Conservation (phyloP, 495 filamentous ascomycete genomes). For the Pyrenopolyporus hunteri region DNA sequence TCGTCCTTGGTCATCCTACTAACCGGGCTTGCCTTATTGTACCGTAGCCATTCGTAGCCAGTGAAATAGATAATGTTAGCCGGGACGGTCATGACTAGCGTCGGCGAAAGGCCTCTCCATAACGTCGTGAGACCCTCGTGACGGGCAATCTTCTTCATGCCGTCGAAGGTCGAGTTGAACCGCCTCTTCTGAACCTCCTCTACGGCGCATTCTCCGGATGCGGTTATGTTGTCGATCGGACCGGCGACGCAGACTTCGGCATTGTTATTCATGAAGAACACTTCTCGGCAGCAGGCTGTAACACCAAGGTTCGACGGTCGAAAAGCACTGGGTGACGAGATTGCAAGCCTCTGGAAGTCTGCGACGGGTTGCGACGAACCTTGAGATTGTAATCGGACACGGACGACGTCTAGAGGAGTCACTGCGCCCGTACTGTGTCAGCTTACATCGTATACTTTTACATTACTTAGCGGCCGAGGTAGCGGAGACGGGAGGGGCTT, state of each 20-base stretch:
- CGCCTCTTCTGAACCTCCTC: constrained; percentile 81
- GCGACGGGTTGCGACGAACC: constrained; percentile 49
- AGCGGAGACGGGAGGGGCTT: constrained; percentile 39
- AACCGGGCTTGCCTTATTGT: constrained; percentile 71
- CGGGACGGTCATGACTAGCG: constrained; percentile 90
- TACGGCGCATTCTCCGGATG: constrained; percentile 75
- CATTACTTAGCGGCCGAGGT: background rate
- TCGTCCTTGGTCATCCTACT: constrained; percentile 62
- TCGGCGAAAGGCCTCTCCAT: constrained; percentile 93
- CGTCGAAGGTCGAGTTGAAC: constrained; percentile 92
- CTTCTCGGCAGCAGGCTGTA: constrained; percentile 93
- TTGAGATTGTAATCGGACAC: constrained; percentile 92
- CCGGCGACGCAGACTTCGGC: constrained; percentile 76
- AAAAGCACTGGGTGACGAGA: constrained; percentile 61
- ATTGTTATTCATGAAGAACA: constrained; percentile 93
- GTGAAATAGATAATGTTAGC: constrained; percentile 99
- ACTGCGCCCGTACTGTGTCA: constrained; percentile 60
- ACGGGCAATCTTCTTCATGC: constrained; percentile 91
- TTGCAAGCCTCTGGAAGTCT: constrained; percentile 50
- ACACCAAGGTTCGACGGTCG: constrained; percentile 83
- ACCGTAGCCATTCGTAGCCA: constrained; percentile 94
- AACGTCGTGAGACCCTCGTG: constrained; percentile 87
- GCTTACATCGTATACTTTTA: background rate
- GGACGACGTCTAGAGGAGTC: constrained; percentile 95
- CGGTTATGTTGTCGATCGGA: constrained; percentile 43